Percentiles rank a stretch among this genome's conserved stretches.
These are phyloP conservation scores for Platanus orientalis DNA, from an alignment of 164 flowering plant genomes.

Conservation along the genomic window DNA sequence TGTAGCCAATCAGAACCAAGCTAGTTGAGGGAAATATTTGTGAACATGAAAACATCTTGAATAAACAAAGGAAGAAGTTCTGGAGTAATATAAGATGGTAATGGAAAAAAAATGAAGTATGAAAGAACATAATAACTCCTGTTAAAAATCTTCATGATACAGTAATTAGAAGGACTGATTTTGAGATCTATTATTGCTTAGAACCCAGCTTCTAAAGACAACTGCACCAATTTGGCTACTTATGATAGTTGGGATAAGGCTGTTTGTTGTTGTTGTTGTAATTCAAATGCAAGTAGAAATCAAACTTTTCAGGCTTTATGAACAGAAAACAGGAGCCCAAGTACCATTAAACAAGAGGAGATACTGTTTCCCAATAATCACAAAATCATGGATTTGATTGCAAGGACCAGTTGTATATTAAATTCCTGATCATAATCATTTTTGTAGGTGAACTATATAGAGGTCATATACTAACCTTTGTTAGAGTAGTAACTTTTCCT, in stretches of 20 bases:
- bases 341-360: background rate
- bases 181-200: background rate
- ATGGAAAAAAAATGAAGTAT: no score
- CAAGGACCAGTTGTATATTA: no score
- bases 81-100: no score
- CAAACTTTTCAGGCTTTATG: no score
- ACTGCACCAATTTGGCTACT: background rate
- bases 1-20: no score
- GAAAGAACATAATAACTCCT: background rate
- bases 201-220: background rate
- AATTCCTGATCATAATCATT: no score
- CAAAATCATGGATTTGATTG: background rate
- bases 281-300: background rate
- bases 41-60: no score
- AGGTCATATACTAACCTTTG: conserved; percentile 56
- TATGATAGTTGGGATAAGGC: no score
- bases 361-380: background rate
- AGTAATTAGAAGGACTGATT: background rate
- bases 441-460: background rate
- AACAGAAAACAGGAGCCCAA: no score
- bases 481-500: conserved; percentile 79
- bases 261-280: no score
- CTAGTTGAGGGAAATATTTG: no score
- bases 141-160: background rate
- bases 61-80: no score